Conservation (phyloP, 2,329 filamentous ascomycete species). For the Venturia asperata region DNA sequence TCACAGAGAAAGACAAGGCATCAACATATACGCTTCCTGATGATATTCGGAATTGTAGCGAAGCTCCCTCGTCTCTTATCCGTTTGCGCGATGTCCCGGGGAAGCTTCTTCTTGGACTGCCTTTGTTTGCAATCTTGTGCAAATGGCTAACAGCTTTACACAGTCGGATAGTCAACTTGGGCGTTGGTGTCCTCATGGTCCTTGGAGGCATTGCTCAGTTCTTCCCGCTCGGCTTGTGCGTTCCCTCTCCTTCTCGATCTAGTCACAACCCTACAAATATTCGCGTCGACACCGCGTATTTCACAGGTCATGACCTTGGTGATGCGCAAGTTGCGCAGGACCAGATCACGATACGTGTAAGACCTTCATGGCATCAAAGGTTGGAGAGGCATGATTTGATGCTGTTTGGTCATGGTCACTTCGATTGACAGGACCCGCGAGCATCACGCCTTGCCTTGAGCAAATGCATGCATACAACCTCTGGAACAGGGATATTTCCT, state of each 20-base stretch:
- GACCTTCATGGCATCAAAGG: background rate
- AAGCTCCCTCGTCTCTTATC: background rate
- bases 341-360: too few species aligned
- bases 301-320: background rate
- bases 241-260: conserved; percentile 17
- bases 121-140: background rate
- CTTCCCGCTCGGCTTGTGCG: conserved; percentile 44
- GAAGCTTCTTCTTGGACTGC: background rate
- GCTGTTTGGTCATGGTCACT: background rate
- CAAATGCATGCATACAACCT: background rate
- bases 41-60: background rate
- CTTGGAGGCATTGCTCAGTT: conserved; percentile 73
- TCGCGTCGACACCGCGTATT: background rate
- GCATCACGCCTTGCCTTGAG: background rate
- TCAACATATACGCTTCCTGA: background rate
- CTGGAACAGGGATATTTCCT: background rate
- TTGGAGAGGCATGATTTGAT: background rate
- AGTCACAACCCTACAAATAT: background rate
- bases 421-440: background rate
- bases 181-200: conserved; percentile 76
- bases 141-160: background rate
- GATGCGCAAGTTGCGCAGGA: background rate
- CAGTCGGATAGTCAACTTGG: conserved; percentile 93
- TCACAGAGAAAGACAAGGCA: conserved; percentile 3
- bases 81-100: background rate